phyloP scores from a whole-genome alignment of 2,329 filamentous ascomycete species.

The Colletotrichum sublineola region DNA sequence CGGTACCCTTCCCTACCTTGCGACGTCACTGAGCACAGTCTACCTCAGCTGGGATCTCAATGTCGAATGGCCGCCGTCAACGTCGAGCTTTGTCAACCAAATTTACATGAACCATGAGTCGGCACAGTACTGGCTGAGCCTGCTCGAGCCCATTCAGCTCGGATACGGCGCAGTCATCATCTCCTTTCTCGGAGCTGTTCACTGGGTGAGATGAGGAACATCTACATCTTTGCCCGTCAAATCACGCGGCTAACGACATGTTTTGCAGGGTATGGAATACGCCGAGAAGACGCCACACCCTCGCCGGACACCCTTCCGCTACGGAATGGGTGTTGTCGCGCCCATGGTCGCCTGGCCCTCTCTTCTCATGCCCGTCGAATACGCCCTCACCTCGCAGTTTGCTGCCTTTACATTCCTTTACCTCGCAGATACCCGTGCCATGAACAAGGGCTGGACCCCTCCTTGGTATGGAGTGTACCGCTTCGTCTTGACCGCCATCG shows the following conservation, averaged over 20 bases:
- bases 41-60: constrained; percentile 88
- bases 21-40: constrained; percentile 85
- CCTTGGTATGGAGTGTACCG: constrained; percentile 91
- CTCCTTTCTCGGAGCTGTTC: constrained; percentile 92
- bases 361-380: constrained; percentile 84
- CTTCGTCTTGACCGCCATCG: constrained; percentile 91
- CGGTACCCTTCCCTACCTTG: constrained; percentile 87
- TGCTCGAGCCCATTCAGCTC: constrained; percentile 89
- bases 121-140: constrained; percentile 77
- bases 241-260: constrained; percentile 13
- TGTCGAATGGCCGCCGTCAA: constrained; percentile 71
- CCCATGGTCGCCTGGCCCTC: constrained; percentile 92
- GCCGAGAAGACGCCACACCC: constrained; percentile 73
- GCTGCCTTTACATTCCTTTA: constrained; percentile 87
- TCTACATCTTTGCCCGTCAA: not conserved
- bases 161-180: constrained; percentile 94
- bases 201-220: constrained; percentile 73
- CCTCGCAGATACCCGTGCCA: constrained; percentile 83
- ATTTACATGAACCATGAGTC: constrained; percentile 77
- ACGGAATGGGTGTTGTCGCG: constrained; percentile 84
- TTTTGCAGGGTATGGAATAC: constrained; percentile 78
- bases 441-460: constrained; percentile 82
- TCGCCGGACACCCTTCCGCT: constrained; percentile 80
- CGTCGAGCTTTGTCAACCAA: constrained; percentile 74
- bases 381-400: constrained; percentile 89